Conservation (phyloP, 2,329 filamentous ascomycete genomes). For the Colletotrichum costaricense region DNA sequence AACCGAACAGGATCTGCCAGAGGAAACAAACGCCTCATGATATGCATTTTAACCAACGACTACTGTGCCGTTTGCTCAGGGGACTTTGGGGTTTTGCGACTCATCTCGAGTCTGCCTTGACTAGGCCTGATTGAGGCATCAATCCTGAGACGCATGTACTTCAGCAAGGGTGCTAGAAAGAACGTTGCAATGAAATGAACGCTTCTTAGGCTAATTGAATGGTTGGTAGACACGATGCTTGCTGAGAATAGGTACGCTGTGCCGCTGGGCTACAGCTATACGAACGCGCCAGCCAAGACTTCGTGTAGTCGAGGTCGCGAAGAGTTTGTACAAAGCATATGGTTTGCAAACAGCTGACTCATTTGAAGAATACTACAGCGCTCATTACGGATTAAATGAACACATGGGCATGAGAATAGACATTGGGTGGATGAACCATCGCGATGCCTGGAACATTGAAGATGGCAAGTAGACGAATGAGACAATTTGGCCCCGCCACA, state of each 20-base stretch:
- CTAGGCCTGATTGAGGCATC: constrained; percentile 8
- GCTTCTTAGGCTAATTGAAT: constrained; percentile 3
- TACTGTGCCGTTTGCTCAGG: neutral
- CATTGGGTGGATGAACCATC: neutral
- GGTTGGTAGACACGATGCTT: neutral
- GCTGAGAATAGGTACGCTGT: constrained; percentile 11
- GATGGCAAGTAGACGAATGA: neutral
- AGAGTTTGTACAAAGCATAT: neutral
- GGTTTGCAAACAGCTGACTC: neutral
- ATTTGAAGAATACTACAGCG: too few relatives aligned
- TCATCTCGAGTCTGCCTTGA: constrained; percentile 28
- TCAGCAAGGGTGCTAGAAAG: neutral
- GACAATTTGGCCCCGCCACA: neutral
- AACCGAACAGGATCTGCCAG: too few relatives aligned
- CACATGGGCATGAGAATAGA: neutral
- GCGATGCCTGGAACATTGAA: neutral
- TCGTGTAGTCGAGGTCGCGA: neutral
- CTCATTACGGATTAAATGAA: neutral
- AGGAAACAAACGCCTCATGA: neutral
- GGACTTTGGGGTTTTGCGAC: neutral
- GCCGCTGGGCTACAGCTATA: constrained; percentile 18
- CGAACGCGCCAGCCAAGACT: neutral
- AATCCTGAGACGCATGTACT: neutral
- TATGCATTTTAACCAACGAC: neutral
- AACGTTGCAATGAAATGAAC: neutral